Percentiles rank a stretch among this genome's conserved stretches.
Evolutionary conservation across 176 grass and related monocot genomes (phyloP).

Genomic region (Carex kokanica): DNA sequence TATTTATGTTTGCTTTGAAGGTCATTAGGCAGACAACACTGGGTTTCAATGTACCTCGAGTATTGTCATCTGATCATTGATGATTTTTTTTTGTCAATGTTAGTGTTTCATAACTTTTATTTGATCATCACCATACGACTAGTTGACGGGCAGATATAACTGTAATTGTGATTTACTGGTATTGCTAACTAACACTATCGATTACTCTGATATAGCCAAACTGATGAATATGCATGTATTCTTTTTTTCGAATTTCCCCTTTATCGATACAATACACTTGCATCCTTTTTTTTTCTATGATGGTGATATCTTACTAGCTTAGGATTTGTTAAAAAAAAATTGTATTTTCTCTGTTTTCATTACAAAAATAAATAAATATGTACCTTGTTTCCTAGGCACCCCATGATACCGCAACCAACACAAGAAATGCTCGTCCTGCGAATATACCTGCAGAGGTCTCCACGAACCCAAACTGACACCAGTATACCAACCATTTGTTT

Average conservation of each 20-base stretch:
- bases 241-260: background rate
- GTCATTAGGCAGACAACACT: too few species aligned
- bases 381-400: slow-evolving; percentile 96
- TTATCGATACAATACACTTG: background rate
- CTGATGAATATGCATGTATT: background rate
- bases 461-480: slow-evolving; percentile 58
- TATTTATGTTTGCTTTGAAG: background rate
- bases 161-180: background rate
- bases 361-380: background rate
- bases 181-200: background rate
- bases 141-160: background rate
- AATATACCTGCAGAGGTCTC: slow-evolving; percentile 51
- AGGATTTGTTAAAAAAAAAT: background rate
- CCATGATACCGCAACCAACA: slow-evolving; percentile 83
- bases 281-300: background rate
- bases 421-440: slow-evolving; percentile 48
- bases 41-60: background rate
- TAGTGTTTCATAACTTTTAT: background rate
- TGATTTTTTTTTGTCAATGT: background rate
- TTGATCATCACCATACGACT: background rate
- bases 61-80: background rate
- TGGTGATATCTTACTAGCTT: background rate
- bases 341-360: background rate
- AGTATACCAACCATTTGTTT: slow-evolving; percentile 98
- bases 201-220: background rate